phyloP scores from a whole-genome alignment of 1,284 basidiomycete genomes.

The Leccinum fallax region DNA sequence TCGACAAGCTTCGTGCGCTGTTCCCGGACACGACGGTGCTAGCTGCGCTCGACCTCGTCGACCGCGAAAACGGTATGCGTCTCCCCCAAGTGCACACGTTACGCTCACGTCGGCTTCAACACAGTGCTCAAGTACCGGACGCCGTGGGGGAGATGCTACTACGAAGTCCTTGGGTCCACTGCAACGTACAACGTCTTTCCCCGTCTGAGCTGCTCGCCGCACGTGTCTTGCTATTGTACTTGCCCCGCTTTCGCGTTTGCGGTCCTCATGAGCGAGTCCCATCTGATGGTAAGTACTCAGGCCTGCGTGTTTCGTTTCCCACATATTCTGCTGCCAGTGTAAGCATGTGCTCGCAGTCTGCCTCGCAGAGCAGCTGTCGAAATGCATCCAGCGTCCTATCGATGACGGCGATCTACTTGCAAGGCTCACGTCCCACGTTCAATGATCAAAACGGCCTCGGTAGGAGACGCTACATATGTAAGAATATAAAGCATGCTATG shows the following conservation, averaged over 20 bases:
- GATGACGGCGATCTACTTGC: constrained; percentile 49
- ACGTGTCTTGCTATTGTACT: constrained; percentile 60
- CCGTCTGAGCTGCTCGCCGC: constrained; percentile 42
- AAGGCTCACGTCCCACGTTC: constrained; percentile 30
- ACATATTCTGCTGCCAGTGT: constrained; percentile 48
- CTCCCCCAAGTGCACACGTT: neutral
- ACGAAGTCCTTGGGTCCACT: constrained; percentile 66
- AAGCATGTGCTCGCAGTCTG: constrained; percentile 73
- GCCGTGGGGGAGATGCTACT: constrained; percentile 58
- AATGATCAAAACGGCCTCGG: constrained; percentile 5
- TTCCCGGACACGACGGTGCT: constrained; percentile 64
- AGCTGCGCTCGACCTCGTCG: constrained; percentile 72
- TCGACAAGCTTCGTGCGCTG: constrained; percentile 55
- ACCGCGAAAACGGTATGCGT: constrained; percentile 58
- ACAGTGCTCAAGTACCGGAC: constrained; percentile 65
- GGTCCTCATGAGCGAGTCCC: constrained; percentile 57
- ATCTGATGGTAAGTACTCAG: constrained; percentile 59
- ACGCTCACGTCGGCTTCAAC: neutral
- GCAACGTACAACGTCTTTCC: constrained; percentile 64
- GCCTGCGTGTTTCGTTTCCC: neutral
- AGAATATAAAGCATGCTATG: constrained; percentile 12
- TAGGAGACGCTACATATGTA: constrained; percentile 1
- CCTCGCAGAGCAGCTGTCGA: constrained; percentile 55
- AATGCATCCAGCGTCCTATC: constrained; percentile 52
- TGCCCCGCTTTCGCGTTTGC: constrained; percentile 71